Percentiles rank a stretch among this genome's conserved stretches.
Evolutionary conservation across 2,329 filamentous ascomycete species (phyloP).

Genomic region (Colletotrichum liriopes): DNA sequence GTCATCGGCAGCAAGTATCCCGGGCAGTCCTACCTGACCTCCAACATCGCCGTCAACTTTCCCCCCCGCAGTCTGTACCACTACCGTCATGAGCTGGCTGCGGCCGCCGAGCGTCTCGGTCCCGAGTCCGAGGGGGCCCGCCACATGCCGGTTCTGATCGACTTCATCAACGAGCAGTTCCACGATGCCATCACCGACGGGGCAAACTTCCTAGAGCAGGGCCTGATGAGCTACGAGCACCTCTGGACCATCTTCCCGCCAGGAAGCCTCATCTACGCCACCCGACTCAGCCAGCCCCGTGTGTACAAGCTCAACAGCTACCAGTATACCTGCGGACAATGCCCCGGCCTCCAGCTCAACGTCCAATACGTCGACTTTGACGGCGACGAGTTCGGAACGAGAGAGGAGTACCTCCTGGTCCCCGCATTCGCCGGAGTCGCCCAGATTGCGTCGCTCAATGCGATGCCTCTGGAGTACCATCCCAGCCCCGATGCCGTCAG

Average conservation of each 20-base stretch:
- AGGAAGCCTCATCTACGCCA: conserved; percentile 57
- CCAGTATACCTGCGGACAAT: conserved; percentile 55
- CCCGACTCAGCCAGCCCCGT: conserved; percentile 56
- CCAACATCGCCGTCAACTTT: conserved; percentile 46
- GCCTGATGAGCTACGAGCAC: conserved; percentile 67
- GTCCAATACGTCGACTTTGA: conserved; percentile 62
- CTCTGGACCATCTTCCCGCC: conserved; percentile 69
- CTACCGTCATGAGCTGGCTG: conserved; percentile 48
- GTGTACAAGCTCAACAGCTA: conserved; percentile 56
- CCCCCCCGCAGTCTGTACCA: conserved; percentile 48
- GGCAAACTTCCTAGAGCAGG: conserved; percentile 66
- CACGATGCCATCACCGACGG: conserved; percentile 63
- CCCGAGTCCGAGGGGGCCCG: conserved; percentile 46
- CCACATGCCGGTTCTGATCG: conserved; percentile 57
- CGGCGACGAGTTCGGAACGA: conserved; percentile 62
- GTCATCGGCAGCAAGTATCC: conserved; percentile 47
- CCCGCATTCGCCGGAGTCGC: conserved; percentile 59
- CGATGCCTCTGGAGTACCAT: conserved; percentile 62
- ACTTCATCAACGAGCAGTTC: conserved; percentile 65
- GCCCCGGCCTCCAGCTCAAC: conserved; percentile 45
- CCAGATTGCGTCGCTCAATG: conserved; percentile 58
- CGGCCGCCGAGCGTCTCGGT: conserved; percentile 43
- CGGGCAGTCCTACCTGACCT: conserved; percentile 47
- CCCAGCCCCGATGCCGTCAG: conserved; percentile 54
- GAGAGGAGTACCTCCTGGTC: conserved; percentile 53